Conservation (phyloP, 768 basidiomycete species). For the Clathrus columnatus region DNA sequence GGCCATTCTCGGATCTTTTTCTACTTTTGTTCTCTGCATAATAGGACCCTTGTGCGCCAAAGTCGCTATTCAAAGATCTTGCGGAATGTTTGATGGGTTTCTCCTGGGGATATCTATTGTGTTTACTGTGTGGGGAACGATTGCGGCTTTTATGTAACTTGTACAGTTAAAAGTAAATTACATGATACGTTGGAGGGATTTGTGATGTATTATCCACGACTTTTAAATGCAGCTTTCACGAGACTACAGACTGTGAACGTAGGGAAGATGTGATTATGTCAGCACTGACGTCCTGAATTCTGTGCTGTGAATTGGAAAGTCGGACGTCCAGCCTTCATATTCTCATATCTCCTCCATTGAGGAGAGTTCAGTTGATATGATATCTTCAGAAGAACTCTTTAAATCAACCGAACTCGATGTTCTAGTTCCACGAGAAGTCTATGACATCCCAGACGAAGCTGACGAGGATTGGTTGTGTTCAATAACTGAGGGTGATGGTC, state of each 20-base stretch:
- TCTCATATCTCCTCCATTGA: not conserved
- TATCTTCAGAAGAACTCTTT: slow-evolving; percentile 54
- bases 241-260: too few species aligned
- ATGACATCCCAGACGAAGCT: slow-evolving; percentile 28
- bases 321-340: not conserved
- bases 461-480: slow-evolving; percentile 49
- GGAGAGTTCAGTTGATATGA: not conserved
- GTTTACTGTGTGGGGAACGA: slow-evolving; percentile 77
- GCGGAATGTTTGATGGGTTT: slow-evolving; percentile 41
- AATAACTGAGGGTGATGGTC: slow-evolving; percentile 28
- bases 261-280: too few species aligned
- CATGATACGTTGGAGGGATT: too few species aligned
- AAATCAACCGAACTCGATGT: slow-evolving; percentile 49
- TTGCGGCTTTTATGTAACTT: slow-evolving; percentile 44
- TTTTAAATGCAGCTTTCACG: too few species aligned
- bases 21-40: slow-evolving; percentile 66
- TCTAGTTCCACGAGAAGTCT: slow-evolving; percentile 58
- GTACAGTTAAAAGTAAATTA: too few species aligned
- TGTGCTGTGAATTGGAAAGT: not conserved
- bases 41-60: slow-evolving; percentile 73
- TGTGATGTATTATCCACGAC: too few species aligned
- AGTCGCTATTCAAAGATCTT: slow-evolving; percentile 40
- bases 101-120: slow-evolving; percentile 42
- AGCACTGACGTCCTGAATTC: too few species aligned
- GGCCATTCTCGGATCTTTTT: slow-evolving; percentile 89